A percentile compares a stretch with the other conserved stretches of the same genome.
These are phyloP conservation scores for Lasiosphaeris hirsuta DNA, from an alignment of 495 filamentous ascomycete species.

Conservation along the genomic window DNA sequence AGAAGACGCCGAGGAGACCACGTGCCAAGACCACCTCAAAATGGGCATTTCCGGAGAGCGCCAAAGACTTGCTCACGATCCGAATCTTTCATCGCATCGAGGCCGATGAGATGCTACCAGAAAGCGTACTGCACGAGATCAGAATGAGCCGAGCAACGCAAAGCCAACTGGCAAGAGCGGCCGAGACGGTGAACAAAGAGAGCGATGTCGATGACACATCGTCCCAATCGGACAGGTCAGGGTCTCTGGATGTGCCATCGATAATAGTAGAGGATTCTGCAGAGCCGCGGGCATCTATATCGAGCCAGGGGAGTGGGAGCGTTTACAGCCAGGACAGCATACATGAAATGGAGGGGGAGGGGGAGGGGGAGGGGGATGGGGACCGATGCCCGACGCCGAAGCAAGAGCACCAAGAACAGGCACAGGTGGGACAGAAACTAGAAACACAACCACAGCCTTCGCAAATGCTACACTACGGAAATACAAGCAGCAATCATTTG, in stretches of 20 bases:
- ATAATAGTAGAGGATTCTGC: constrained; percentile 18
- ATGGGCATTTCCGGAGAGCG: constrained; percentile 48
- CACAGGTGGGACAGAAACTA: no score
- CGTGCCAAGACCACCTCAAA: constrained; percentile 29
- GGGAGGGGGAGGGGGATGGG: constrained; percentile 10
- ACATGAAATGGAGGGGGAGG: background rate
- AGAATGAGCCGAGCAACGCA: constrained; percentile 31
- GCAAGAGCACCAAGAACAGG: background rate
- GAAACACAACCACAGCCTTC: background rate
- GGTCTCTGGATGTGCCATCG: constrained; percentile 2
- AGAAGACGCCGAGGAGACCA: constrained; percentile 33
- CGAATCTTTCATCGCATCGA: constrained; percentile 44
- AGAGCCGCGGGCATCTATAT: constrained; percentile 13
- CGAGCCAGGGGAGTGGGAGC: constrained; percentile 1
- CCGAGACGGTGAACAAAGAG: constrained; percentile 1
- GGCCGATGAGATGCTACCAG: constrained; percentile 51
- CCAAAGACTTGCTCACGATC: constrained; percentile 46
- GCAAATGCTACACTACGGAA: background rate
- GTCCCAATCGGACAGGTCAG: no score
- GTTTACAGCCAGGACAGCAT: no score
- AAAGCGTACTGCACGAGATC: constrained; percentile 41
- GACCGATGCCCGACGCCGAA: constrained; percentile 18
- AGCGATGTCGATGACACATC: background rate
- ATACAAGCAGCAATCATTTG: background rate
- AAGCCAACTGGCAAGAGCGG: constrained; percentile 22